A percentile compares a stretch with the other conserved stretches of the same genome.
Conservation (phyloP, 768 basidiomycete species). For the Kwoniella europaea region DNA sequence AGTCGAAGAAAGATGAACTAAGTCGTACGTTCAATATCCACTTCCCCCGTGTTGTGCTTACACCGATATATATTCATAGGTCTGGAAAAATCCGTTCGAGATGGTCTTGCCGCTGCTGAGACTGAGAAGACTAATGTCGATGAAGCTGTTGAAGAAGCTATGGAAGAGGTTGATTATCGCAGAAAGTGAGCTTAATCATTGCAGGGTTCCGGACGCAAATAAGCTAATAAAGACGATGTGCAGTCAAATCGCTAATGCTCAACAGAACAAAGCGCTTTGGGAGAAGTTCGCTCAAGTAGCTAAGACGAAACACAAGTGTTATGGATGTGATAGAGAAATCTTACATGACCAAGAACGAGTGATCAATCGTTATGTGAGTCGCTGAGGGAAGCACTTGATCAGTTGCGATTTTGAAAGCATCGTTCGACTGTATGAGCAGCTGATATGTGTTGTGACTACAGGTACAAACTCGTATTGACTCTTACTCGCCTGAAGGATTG, state of each 20-base stretch:
- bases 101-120: conserved; percentile 38
- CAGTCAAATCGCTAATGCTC: conserved; percentile 32
- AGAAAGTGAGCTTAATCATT: conserved; percentile 27
- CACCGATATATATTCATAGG: conserved; percentile 55
- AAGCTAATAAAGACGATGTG: not conserved
- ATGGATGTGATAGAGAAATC: conserved; percentile 75
- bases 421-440: not conserved
- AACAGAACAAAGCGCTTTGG: conserved; percentile 34
- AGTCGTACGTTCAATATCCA: conserved; percentile 61
- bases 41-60: not conserved
- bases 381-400: not conserved
- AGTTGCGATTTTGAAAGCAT: too few species aligned
- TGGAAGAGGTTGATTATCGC: conserved; percentile 49
- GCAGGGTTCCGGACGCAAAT: not conserved
- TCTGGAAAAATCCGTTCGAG: conserved; percentile 65
- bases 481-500: conserved; percentile 62
- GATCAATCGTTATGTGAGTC: conserved; percentile 74
- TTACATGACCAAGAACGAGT: conserved; percentile 62
- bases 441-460: conserved; percentile 48
- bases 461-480: conserved; percentile 71
- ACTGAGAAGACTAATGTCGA: conserved; percentile 45
- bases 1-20: conserved; percentile 68
- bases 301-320: conserved; percentile 71
- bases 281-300: conserved; percentile 33
- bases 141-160: conserved; percentile 52